Evolutionary conservation across 2,329 filamentous ascomycete genomes (phyloP).

Genomic region (Fusarium drepaniforme): DNA sequence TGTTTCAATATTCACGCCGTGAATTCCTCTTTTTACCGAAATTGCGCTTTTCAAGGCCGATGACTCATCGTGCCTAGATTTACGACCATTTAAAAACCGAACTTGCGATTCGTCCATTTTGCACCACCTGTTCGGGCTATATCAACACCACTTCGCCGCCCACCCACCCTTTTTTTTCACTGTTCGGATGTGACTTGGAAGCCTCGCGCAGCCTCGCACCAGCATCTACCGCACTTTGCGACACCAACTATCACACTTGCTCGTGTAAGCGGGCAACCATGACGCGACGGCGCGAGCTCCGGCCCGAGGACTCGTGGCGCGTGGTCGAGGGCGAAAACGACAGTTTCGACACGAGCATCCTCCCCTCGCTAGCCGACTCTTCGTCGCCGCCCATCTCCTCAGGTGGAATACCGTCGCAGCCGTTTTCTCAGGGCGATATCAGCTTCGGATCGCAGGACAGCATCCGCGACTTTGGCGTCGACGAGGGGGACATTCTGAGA

Average conservation of each 20-base stretch:
- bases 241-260: neutral
- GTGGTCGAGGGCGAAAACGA: conserved; percentile 72
- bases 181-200: conserved; percentile 18
- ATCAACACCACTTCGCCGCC: conserved; percentile 10
- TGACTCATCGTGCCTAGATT: conserved; percentile 25
- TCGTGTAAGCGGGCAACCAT: conserved; percentile 23
- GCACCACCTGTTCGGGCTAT: neutral
- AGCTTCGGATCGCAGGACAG: conserved; percentile 66
- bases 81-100: neutral
- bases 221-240: neutral
- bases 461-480: conserved; percentile 65
- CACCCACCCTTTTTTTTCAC: neutral
- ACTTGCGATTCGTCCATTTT: conserved; percentile 12
- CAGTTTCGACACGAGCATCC: conserved; percentile 68
- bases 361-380: conserved; percentile 57
- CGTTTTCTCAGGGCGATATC: conserved; percentile 56
- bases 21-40: neutral
- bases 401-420: conserved; percentile 59
- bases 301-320: conserved; percentile 69
- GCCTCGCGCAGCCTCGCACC: neutral
- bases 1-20: conserved; percentile 5
- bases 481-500: conserved; percentile 65
- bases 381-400: conserved; percentile 52
- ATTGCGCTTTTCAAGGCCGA: neutral
- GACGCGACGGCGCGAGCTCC: conserved; percentile 39